A percentile compares a stretch with the other conserved stretches of the same genome.
Evolutionary conservation across 1,284 basidiomycete genomes (phyloP).

Genomic region (Cutaneotrichosporon daszewskae): DNA sequence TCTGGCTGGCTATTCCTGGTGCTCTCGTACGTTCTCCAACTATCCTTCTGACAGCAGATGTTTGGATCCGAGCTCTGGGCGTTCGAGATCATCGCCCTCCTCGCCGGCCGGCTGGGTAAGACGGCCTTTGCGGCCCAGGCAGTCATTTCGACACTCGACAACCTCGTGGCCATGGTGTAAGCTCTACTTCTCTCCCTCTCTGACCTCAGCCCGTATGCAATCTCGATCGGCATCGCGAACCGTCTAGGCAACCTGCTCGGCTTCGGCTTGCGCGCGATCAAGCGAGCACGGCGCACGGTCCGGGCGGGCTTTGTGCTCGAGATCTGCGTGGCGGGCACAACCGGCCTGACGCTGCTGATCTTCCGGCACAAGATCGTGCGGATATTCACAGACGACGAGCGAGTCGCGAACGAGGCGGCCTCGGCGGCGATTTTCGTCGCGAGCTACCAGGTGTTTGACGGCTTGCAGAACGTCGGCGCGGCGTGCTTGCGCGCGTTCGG

Average conservation of each 20-base stretch:
- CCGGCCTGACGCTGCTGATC: slow-evolving; percentile 15
- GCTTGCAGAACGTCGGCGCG: slow-evolving; percentile 26
- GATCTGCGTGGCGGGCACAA: slow-evolving; percentile 14
- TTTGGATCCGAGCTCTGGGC: slow-evolving; percentile 28
- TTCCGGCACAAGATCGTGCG: slow-evolving; percentile 18
- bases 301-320: slow-evolving; percentile 24
- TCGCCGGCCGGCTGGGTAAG: slow-evolving; percentile 28
- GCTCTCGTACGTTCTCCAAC: slow-evolving; percentile 15
- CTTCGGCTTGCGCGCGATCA: slow-evolving; percentile 22
- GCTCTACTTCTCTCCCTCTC: not conserved
- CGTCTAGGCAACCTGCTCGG: slow-evolving; percentile 32
- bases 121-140: slow-evolving; percentile 29
- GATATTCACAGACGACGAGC: slow-evolving; percentile 21
- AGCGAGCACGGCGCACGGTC: slow-evolving; percentile 19
- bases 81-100: slow-evolving; percentile 29
- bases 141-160: slow-evolving; percentile 21
- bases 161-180: slow-evolving; percentile 17
- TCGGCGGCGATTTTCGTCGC: slow-evolving; percentile 20
- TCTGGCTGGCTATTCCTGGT: slow-evolving; percentile 24
- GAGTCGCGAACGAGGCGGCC: slow-evolving; percentile 18
- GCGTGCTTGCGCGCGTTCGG: slow-evolving; percentile 30
- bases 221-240: slow-evolving; percentile 21
- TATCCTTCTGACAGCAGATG: slow-evolving; percentile 12
- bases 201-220: slow-evolving; percentile 18
- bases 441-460: slow-evolving; percentile 24